A percentile compares a stretch with the other conserved stretches of the same genome.
phyloP scores from a whole-genome alignment of 2,329 filamentous ascomycete genomes.

The Ascochyta clinopodiicola region DNA sequence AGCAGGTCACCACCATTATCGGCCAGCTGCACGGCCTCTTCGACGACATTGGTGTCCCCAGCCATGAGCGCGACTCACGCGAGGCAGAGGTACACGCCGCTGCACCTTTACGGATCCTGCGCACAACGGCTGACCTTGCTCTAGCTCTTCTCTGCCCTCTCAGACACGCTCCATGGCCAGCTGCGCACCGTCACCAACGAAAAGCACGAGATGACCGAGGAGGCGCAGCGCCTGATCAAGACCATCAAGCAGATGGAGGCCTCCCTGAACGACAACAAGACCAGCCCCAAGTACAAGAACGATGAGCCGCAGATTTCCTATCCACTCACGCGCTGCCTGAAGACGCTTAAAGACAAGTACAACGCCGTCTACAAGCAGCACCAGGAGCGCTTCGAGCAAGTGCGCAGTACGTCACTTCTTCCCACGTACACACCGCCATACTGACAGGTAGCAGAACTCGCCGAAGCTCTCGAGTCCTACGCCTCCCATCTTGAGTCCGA shows the following conservation, averaged over 20 bases:
- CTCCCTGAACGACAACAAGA: constrained; percentile 79
- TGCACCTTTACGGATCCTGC: not conserved
- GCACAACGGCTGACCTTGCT: constrained; percentile 19
- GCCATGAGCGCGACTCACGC: constrained; percentile 86
- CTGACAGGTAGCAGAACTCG: constrained; percentile 70
- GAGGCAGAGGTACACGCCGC: constrained; percentile 76
- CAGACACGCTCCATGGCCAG: constrained; percentile 89
- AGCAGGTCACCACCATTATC: constrained; percentile 95
- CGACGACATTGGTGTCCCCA: constrained; percentile 95
- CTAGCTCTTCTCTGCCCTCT: constrained; percentile 89
- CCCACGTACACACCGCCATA: not conserved
- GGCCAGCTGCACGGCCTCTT: constrained; percentile 92
- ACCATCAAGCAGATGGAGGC: constrained; percentile 92
- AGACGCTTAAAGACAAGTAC: constrained; percentile 85
- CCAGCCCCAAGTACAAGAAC: constrained; percentile 70
- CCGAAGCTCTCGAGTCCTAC: constrained; percentile 92
- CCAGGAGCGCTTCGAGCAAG: constrained; percentile 91
- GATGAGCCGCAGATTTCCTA: constrained; percentile 79
- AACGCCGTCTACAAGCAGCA: constrained; percentile 80
- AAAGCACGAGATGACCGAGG: constrained; percentile 88
- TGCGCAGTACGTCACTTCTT: constrained; percentile 73
- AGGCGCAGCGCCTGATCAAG: constrained; percentile 83
- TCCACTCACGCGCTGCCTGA: constrained; percentile 80
- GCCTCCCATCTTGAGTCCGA: constrained; percentile 91
- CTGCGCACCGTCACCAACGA: constrained; percentile 83